Evolutionary conservation across 345 rosid species (phyloP), one percentile per base, ranked within the genome.

Genomic region (Eucalyptus leucophloia): DNA sequence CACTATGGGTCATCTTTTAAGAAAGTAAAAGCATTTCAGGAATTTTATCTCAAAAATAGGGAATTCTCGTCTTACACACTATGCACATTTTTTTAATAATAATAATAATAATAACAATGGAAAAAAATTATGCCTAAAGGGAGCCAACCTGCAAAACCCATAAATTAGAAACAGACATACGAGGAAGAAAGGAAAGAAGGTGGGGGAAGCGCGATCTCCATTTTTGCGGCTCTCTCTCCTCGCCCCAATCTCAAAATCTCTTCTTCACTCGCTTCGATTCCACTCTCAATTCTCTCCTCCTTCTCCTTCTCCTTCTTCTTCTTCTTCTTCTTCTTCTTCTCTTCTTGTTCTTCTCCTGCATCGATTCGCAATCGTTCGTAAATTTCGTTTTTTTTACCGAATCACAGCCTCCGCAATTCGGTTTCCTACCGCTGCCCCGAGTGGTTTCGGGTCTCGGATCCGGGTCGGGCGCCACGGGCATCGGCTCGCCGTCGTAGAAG

Each of bases 1-100:
- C 6, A 24, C 3, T 10, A 5, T 0, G 1, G 2, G 30, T 1
- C 6, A 23, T 56, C 14, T 24, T 56, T 56, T 56, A 9, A 56
- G 13, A 9, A 24, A 56, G 21, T 56, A 8, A 19, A 53, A 19
- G 10, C 24, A 53, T 53, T 53, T 53, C 2, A 1, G 56, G 0
- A 19, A 18, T 53, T 53, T 53, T 21, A 2, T 53, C 58, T 19
- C 24, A 53, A 53, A 21, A 53, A 32, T 32, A 69, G 12, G 42
- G 21, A 37, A 37, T 37, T 23, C 45, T 72, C 5, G 13, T 19
- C 45, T 72, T 19, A 72, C 7, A 72, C 11, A 34, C 45, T 37
- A 34, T 10, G 82, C 26, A 19, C 81, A 37, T 72, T 72, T 37
- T 72, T 13, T 15, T 5, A 13, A 49, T 16, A 51, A 51, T 51